Evolutionary conservation across 352 stramenopile genomes (phyloP).

Genomic region (Blastocystis sp.): DNA sequence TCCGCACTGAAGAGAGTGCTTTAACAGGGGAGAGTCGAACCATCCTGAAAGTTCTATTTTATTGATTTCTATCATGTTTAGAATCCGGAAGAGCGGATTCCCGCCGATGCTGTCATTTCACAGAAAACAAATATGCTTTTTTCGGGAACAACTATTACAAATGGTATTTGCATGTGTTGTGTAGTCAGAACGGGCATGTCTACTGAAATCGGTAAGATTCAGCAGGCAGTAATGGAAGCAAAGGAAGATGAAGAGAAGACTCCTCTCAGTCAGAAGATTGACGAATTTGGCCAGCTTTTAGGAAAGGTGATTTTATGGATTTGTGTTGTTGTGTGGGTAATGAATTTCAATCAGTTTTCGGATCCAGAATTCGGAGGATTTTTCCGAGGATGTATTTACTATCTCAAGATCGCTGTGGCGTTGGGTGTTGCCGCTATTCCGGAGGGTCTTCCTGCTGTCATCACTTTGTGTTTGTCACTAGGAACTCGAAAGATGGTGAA

Average conservation of each 20-base stretch:
- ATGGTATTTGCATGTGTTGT: slow-evolving; percentile 85
- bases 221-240: slow-evolving; percentile 83
- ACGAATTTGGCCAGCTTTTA: slow-evolving; percentile 94
- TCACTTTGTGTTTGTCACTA: slow-evolving; percentile 89
- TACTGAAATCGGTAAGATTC: slow-evolving; percentile 98
- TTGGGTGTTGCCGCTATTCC: slow-evolving; percentile 96
- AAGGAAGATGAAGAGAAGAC: slow-evolving; percentile 85
- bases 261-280: slow-evolving; percentile 92
- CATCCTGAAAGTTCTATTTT: slow-evolving; percentile 79
- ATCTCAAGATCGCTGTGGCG: slow-evolving; percentile 97
- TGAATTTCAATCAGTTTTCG: slow-evolving; percentile 80
- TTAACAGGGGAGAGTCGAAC: slow-evolving; percentile 92
- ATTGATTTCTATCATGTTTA: neutral
- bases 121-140: slow-evolving; percentile 94
- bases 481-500: slow-evolving; percentile 92
- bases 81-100: neutral
- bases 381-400: slow-evolving; percentile 94
- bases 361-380: slow-evolving; percentile 79
- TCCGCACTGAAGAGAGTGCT: slow-evolving; percentile 89
- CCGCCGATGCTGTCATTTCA: slow-evolving; percentile 73
- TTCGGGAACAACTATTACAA: slow-evolving; percentile 91
- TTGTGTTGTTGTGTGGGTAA: slow-evolving; percentile 83
- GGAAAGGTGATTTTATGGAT: slow-evolving; percentile 91
- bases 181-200: slow-evolving; percentile 87
- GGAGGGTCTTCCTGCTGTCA: slow-evolving; percentile 94